Percentiles rank a stretch among this genome's conserved stretches.
Conservation (phyloP, 108 stramenopile genomes). For the Nannochloropsis gaditana region DNA sequence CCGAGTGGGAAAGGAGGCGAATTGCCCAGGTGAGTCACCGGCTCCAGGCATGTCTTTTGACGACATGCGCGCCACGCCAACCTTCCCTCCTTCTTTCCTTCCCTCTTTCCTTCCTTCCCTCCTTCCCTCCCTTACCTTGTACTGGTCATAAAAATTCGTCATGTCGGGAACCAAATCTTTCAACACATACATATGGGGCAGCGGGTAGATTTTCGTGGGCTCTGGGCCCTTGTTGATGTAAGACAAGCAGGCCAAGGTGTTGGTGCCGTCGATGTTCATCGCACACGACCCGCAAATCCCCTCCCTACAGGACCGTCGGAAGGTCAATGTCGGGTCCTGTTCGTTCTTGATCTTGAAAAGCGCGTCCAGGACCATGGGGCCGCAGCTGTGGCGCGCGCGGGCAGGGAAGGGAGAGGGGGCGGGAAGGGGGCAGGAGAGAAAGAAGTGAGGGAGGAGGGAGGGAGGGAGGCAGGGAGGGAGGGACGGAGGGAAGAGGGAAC, state of each 20-base stretch:
- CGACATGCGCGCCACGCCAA: not conserved
- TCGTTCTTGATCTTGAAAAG: conserved; percentile 96
- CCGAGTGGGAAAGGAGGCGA: conserved; percentile 47
- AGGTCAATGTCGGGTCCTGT: conserved; percentile 84
- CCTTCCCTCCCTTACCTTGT: conserved; percentile 27
- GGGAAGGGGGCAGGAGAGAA: not conserved
- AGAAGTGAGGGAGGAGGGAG: not conserved
- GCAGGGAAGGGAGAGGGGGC: not conserved
- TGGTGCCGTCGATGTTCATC: conserved; percentile 97
- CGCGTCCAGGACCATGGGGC: conserved; percentile 96
- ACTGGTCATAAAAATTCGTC: conserved; percentile 96
- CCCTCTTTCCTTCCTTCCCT: not conserved
- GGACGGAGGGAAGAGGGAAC: not conserved
- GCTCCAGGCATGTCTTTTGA: not conserved
- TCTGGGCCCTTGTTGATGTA: conserved; percentile 72
- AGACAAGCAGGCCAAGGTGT: conserved; percentile 87
- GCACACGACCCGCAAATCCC: conserved; percentile 97
- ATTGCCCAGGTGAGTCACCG: not conserved
- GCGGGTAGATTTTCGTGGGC: conserved; percentile 86
- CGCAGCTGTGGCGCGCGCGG: conserved; percentile 39
- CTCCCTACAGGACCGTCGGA: conserved; percentile 93
- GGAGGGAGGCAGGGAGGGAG: not conserved
- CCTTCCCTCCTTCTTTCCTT: not conserved
- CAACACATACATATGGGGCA: conserved; percentile 97
- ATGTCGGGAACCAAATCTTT: conserved; percentile 98